phyloP scores from a whole-genome alignment of 306 rosid genomes.

The Pterocarpus santalinus region DNA sequence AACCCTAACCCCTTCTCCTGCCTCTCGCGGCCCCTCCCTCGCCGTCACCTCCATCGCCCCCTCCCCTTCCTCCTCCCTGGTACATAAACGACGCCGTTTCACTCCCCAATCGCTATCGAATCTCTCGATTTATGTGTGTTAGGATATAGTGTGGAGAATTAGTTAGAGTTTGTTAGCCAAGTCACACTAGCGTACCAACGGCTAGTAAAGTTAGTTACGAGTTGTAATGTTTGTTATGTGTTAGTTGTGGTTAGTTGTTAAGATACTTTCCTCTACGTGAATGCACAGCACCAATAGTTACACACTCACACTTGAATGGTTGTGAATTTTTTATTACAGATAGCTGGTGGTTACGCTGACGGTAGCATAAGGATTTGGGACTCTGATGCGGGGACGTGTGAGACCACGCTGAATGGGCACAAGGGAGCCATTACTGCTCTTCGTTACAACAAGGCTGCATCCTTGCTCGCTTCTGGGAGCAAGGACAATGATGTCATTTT shows the following conservation, averaged over 20 bases:
- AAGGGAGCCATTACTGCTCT: constrained; percentile 89
- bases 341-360: constrained; percentile 87
- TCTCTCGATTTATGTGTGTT: too few species aligned
- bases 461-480: constrained; percentile 92
- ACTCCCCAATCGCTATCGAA: too few species aligned
- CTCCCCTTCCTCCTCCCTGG: constrained; percentile 69
- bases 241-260: too few species aligned
- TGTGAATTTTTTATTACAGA: constrained; percentile 51
- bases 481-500: constrained; percentile 86
- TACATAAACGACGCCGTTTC: constrained; percentile 31
- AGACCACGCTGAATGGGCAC: constrained; percentile 91
- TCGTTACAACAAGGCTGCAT: constrained; percentile 74
- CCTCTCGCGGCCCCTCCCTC: constrained; percentile 66
- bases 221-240: neutral
- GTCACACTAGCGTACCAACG: too few species aligned
- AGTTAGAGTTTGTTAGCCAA: neutral
- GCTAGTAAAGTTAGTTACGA: neutral
- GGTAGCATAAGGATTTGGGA: constrained; percentile 94
- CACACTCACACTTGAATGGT: neutral
- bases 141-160: neutral
- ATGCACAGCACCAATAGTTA: too few species aligned
- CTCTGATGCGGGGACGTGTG: constrained; percentile 75
- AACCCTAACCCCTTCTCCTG: constrained; percentile 67
- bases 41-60: constrained; percentile 76
- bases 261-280: too few species aligned